Conservation (phyloP, 352 stramenopile genomes). For the Elongisporangium prolatum region DNA sequence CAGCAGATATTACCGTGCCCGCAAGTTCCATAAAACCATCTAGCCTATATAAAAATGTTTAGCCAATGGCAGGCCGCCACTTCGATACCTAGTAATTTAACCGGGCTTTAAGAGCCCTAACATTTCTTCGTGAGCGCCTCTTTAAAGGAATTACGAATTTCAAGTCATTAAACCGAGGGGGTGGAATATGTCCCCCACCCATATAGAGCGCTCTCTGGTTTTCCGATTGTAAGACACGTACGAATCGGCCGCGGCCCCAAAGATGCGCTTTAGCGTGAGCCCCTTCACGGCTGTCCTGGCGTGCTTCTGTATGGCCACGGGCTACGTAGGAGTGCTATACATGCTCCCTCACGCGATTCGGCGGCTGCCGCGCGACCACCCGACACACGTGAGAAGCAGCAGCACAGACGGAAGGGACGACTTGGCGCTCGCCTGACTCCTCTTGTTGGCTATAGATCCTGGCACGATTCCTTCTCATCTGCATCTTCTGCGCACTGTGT, state of each 20-base stretch:
- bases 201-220: conserved; percentile 4
- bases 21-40: not conserved
- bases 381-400: conserved; percentile 56
- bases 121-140: not conserved
- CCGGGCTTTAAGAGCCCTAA: not conserved
- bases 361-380: conserved; percentile 75
- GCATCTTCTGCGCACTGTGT: conserved; percentile 80
- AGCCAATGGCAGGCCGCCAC: conserved; percentile 31
- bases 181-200: not conserved
- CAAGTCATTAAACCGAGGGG: not conserved
- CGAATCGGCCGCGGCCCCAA: conserved; percentile 9
- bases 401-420: not conserved
- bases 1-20: not conserved
- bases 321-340: conserved; percentile 87
- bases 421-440: conserved; percentile 2
- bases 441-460: conserved; percentile 48
- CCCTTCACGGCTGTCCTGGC: conserved; percentile 58
- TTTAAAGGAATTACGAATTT: no score
- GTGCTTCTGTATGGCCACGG: conserved; percentile 76
- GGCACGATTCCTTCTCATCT: conserved; percentile 84
- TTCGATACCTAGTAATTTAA: conserved; percentile 7
- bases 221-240: not conserved
- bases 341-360: conserved; percentile 70
- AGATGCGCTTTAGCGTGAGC: conserved; percentile 80
- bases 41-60: not conserved